Conservation (phyloP, 2,329 filamentous ascomycete species). For the Aureobasidium namibiae region DNA sequence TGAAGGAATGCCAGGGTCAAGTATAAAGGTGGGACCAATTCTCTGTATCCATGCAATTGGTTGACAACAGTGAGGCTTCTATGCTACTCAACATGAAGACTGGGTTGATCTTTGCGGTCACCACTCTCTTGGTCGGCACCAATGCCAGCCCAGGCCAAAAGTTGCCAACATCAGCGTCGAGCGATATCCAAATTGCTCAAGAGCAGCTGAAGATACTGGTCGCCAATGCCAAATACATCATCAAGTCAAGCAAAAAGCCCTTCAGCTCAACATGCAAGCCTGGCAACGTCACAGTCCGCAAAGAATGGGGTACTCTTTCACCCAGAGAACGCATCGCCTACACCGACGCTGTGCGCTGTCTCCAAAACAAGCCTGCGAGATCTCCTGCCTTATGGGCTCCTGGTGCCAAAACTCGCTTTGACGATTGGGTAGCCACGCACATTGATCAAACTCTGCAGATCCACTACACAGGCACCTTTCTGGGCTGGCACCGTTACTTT, state of each 20-base stretch:
- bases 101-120: not conserved
- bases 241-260: not conserved
- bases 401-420: slow-evolving; percentile 15
- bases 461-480: slow-evolving; percentile 22
- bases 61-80: not conserved
- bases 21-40: not conserved
- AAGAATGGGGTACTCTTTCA: slow-evolving; percentile 20
- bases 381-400: slow-evolving; percentile 17
- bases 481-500: slow-evolving; percentile 33
- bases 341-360: slow-evolving; percentile 20
- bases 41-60: not conserved
- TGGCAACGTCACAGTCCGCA: not conserved
- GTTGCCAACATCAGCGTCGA: not conserved
- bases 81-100: not conserved
- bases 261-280: not conserved
- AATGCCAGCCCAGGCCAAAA: not conserved
- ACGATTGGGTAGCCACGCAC: slow-evolving; percentile 16
- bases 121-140: not conserved
- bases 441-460: slow-evolving; percentile 15
- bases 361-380: slow-evolving; percentile 19
- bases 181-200: not conserved
- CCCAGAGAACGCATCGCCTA: slow-evolving; percentile 18
- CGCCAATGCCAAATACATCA: not conserved
- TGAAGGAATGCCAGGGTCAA: not conserved
- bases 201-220: not conserved